Evolutionary conservation across 192 early-diverging fungal genomes (phyloP), one percentile per base, ranked within the genome.

Genomic region (Phlyctochytrium planicorne): DNA sequence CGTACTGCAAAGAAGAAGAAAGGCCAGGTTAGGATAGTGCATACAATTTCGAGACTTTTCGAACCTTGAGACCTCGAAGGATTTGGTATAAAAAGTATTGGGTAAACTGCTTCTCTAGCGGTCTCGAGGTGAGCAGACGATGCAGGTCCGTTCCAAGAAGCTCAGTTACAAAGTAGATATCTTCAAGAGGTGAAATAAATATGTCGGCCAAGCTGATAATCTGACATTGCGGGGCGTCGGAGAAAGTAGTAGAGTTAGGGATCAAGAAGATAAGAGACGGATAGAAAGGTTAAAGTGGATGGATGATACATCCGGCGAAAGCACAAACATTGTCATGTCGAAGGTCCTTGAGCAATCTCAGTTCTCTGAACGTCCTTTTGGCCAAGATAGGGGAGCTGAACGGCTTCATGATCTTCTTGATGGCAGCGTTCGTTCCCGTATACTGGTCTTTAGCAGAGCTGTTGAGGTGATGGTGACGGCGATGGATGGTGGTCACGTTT

Each of bases 31-130:
- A 16, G n/a, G 1, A 16, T 65, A 65, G 29, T 25, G 0, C 17
- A 59, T 23, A 14, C 14, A 23, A 29, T n/a, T n/a, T n/a, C n/a
- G 27, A 59, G 17, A 59, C 14, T 14, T 20, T 23, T 16, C 27
- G 59, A 20, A 57, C 55, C n/a, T 63, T 57, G 2, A 74, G 66
- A 35, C 84, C 71, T 72, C 87, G 83, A 68, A 96, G 74, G 57
- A 98, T 94, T 72, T 98, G 96, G 75, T 96, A 98, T 73, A 95
- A 82, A 78, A 98, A 98, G 87, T 94, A 98, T 78, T 98, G 93
- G 67, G 96, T 91, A 65, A 95, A 95, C 74, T 95, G 93, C 75
- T 92, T 93, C 64, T 96, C 94, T 61, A 98, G 79, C 27, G 93
- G 93, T 67, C 93, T 84, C 35, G 91, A 91, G 53, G 90, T 90